Conservation (phyloP, 1,284 basidiomycete genomes). For the Schizopora paradoxa region DNA sequence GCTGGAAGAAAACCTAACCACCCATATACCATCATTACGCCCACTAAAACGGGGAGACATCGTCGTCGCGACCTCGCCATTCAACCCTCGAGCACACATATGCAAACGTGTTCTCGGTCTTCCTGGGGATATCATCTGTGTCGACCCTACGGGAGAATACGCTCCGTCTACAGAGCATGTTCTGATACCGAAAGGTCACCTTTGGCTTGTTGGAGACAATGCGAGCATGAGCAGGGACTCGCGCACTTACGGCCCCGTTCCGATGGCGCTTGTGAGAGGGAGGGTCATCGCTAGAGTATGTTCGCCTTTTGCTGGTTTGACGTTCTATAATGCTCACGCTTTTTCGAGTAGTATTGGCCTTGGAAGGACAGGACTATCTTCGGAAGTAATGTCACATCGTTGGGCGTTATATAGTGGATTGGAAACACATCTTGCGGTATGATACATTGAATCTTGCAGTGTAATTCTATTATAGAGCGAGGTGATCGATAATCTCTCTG, state of each 20-base stretch:
- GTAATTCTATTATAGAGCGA: too few relatives aligned
- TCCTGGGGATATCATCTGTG: constrained; percentile 84
- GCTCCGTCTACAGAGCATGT: constrained; percentile 66
- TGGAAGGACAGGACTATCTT: constrained; percentile 42
- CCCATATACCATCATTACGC: constrained; percentile 48
- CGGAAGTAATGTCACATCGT: not conserved
- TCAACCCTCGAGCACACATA: constrained; percentile 63
- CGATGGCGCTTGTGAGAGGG: constrained; percentile 76
- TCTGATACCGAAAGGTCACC: constrained; percentile 72
- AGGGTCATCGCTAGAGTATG: constrained; percentile 73
- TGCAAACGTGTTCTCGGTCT: constrained; percentile 92
- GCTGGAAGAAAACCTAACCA: constrained; percentile 56
- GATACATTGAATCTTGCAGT: too few relatives aligned
- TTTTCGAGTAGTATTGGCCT: constrained; percentile 52
- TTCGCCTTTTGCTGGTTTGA: constrained; percentile 19
- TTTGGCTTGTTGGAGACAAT: constrained; percentile 96
- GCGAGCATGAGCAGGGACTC: constrained; percentile 81
- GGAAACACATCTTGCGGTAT: too few relatives aligned
- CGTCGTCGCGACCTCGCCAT: constrained; percentile 72
- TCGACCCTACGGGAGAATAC: constrained; percentile 71
- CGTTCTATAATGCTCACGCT: constrained; percentile 4
- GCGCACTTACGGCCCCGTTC: constrained; percentile 86
- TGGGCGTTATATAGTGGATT: too few relatives aligned
- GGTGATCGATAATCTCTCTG: too few relatives aligned
- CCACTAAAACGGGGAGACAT: constrained; percentile 74